Percentiles rank a stretch among this genome's conserved stretches.
Conservation (phyloP, 331 rosid species). For the Telfairia occidentalis region DNA sequence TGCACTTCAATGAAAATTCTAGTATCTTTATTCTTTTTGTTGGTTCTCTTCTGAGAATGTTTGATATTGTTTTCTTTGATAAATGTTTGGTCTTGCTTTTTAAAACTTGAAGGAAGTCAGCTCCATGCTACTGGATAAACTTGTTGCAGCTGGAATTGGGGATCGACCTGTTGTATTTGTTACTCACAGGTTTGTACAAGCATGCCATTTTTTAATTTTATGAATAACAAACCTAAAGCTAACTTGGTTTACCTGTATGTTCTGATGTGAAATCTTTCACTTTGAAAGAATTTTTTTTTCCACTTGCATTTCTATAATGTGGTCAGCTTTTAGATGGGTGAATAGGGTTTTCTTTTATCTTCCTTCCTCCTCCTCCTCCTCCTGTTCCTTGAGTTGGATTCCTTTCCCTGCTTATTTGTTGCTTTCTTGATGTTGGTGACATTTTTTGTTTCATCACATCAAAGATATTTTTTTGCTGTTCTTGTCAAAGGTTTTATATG, state of each 20-base stretch:
- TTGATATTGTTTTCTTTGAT: background rate
- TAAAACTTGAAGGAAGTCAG: slow-evolving; percentile 80
- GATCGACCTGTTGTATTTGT: slow-evolving; percentile 86
- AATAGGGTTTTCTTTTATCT: background rate
- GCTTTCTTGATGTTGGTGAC: background rate
- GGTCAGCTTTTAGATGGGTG: background rate
- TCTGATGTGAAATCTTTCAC: background rate
- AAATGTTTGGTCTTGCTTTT: slow-evolving; percentile 7
- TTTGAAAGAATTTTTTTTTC: background rate
- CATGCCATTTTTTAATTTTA: background rate
- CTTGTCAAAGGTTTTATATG: background rate
- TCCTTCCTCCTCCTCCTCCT: background rate
- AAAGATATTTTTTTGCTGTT: background rate
- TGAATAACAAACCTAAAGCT: background rate
- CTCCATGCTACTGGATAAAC: slow-evolving; percentile 80
- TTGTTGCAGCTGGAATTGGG: slow-evolving; percentile 89
- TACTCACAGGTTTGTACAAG: slow-evolving; percentile 69
- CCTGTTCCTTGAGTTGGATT: background rate
- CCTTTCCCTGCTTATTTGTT: background rate
- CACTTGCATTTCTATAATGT: background rate
- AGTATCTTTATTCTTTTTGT: background rate
- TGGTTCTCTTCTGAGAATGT: background rate
- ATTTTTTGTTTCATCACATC: background rate
- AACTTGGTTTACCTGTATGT: background rate
- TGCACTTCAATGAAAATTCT: background rate